Evolutionary conservation across 2,329 filamentous ascomycete genomes (phyloP).

Genomic region (Apiospora phragmitis): DNA sequence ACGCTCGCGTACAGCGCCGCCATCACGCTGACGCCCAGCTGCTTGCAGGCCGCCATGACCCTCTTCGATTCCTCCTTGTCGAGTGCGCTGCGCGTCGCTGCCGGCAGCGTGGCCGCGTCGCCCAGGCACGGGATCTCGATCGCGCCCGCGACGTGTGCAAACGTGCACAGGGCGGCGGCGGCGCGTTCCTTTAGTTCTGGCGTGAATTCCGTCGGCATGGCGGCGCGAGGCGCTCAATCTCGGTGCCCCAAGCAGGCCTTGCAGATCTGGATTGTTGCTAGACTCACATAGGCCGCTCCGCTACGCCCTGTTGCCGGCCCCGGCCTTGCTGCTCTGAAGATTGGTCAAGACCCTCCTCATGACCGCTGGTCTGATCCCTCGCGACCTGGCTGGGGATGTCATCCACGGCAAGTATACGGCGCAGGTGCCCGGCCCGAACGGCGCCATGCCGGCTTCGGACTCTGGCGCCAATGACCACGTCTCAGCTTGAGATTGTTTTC

Average conservation of each 20-base stretch:
- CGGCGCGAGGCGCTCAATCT: constrained; percentile 22
- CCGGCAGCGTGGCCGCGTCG: constrained; percentile 19
- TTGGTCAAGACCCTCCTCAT: neutral
- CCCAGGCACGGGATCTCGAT: constrained; percentile 24
- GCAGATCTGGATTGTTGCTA: too few species aligned
- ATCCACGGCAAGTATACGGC: neutral
- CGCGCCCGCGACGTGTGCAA: constrained; percentile 21
- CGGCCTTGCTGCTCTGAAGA: neutral
- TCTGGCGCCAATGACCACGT: constrained; percentile 18
- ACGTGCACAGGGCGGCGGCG: constrained; percentile 18
- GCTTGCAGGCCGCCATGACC: constrained; percentile 21
- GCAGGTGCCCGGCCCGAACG: neutral
- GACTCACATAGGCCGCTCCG: too few species aligned
- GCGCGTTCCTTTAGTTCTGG: constrained; percentile 21
- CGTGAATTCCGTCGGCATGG: constrained; percentile 17
- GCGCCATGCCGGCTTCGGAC: neutral
- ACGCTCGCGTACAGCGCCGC: constrained; percentile 33
- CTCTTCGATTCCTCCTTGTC: constrained; percentile 20
- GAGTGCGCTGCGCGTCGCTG: constrained; percentile 19
- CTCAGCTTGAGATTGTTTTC: constrained; percentile 17
- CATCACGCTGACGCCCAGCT: constrained; percentile 25
- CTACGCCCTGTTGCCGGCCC: neutral
- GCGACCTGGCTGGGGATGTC: neutral
- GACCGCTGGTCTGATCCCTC: neutral
- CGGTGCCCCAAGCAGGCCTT: constrained; percentile 31